Conservation (phyloP, 140 eudicot species). For the Senecio squalidus region DNA sequence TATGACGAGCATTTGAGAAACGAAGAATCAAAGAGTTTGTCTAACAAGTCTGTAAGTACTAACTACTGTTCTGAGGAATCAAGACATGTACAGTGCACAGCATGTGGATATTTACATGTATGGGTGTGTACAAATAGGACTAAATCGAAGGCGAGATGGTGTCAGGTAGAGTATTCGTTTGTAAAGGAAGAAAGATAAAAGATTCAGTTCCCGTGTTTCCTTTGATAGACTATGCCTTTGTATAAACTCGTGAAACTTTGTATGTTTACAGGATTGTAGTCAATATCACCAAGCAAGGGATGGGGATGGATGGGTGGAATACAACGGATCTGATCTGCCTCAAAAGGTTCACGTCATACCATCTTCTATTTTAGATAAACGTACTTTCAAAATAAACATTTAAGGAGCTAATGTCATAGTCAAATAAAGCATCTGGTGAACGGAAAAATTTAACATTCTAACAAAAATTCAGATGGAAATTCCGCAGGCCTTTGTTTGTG, state of each 20-base stretch:
- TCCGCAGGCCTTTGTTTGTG: slow-evolving; percentile 96
- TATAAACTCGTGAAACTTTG: neutral
- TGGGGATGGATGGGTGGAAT: slow-evolving; percentile 99
- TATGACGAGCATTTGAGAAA: slow-evolving; percentile 86
- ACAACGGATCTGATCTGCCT: slow-evolving; percentile 76
- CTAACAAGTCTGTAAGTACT: slow-evolving; percentile 65
- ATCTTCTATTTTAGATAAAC: neutral
- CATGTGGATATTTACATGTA: slow-evolving; percentile 85
- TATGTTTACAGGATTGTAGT: slow-evolving; percentile 77
- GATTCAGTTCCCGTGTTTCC: neutral
- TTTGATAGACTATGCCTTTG: neutral
- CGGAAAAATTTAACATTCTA: too few species aligned
- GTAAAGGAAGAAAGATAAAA: neutral
- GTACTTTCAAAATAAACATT: too few species aligned
- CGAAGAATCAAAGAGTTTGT: slow-evolving; percentile 57
- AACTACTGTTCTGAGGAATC: slow-evolving; percentile 81
- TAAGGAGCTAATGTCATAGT: too few species aligned
- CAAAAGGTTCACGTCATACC: slow-evolving; percentile 88
- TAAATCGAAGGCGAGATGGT: slow-evolving; percentile 96
- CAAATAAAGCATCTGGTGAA: too few species aligned
- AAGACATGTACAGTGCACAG: slow-evolving; percentile 94
- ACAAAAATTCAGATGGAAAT: slow-evolving; percentile 74
- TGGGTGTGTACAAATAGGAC: slow-evolving; percentile 95
- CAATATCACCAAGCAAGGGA: slow-evolving; percentile 98
- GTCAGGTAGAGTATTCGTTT: slow-evolving; percentile 55